Base-by-base conservation (phyloP, 306 rosid genomes). In the Acacia acuminata region DNA sequence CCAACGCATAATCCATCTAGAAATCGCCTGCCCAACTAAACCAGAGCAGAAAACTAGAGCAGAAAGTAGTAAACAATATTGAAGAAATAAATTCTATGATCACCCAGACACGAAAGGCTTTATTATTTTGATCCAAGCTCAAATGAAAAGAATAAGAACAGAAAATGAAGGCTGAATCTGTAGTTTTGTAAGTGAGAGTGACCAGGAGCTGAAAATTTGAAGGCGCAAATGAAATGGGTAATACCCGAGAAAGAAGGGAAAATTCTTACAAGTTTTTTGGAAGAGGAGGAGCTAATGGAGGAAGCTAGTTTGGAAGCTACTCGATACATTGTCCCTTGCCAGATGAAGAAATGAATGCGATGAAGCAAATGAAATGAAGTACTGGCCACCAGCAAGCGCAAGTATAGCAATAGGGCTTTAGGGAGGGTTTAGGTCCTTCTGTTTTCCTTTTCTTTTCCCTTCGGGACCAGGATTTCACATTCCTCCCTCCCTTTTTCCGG, bases 261-360 rank as follows among this genome's bases (percentile, higher is more conserved):
- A 22, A 16, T 25, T 61, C 87, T 86, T 86, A 94, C 98, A 25
- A 86, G 85, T 55, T 88, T 93, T 71, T 79, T 90, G 42, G 87
- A 38, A n/a, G 94, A 60, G 24, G 92, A 86, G 36, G 94, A 89
- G 72, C 63, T 55, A 48, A 88, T 24, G 65, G 94, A 88, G 16
- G 97, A 93, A 38, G 91, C 96, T 75, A 91, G 40, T 77, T 83
- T 93, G 10, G 90, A 83, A 84, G 89, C 97, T 51, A 89, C 64
- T 68, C 98, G 93, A 87, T 94, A 80, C 98, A 94, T 94, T 83
- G 93, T 58, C n/a, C 6, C 38, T 94, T 83, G 93, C 63, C n/a
- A 8, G 53, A 24, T n/a, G 22, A 50, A 24, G 15, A 70, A 58
- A 47, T 15, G 60, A 40, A 40, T 7, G 79, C 27, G 43, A 22